Evolutionary conservation across 148 eudicot species (phyloP).

Genomic region (Vaccinium myrtillus): DNA sequence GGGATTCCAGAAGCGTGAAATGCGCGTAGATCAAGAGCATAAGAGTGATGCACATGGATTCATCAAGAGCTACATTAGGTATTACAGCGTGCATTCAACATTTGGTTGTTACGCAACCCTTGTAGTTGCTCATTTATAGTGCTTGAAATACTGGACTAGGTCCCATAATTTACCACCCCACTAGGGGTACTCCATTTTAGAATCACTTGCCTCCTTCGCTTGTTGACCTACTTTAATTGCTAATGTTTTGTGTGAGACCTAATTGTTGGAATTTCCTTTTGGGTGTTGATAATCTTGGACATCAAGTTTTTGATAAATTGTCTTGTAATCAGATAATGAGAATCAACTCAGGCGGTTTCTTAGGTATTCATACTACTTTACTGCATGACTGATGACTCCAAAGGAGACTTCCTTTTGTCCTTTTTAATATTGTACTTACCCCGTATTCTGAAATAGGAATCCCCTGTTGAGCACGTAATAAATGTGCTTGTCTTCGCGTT

Average conservation of each 20-base stretch:
- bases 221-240: not conserved
- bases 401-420: not conserved
- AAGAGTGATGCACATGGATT: not conserved
- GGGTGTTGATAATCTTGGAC: not conserved
- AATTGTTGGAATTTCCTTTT: not conserved
- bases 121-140: not conserved
- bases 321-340: not conserved
- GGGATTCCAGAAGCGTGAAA: not conserved
- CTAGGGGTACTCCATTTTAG: not conserved
- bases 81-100: not conserved
- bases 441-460: constrained; percentile 86
- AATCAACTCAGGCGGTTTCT: not conserved
- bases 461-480: constrained; percentile 84
- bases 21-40: not conserved
- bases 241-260: not conserved
- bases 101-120: not conserved
- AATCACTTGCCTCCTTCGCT: not conserved
- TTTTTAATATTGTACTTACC: constrained; percentile 36
- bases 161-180: not conserved
- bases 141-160: not conserved
- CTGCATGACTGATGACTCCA: not conserved
- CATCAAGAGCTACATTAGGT: not conserved
- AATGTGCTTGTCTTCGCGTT: constrained; percentile 77
- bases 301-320: not conserved
- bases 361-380: not conserved